These are phyloP conservation scores for Penstemon newberryi DNA, from an alignment of 257 asterid species.

Conservation along the genomic window DNA sequence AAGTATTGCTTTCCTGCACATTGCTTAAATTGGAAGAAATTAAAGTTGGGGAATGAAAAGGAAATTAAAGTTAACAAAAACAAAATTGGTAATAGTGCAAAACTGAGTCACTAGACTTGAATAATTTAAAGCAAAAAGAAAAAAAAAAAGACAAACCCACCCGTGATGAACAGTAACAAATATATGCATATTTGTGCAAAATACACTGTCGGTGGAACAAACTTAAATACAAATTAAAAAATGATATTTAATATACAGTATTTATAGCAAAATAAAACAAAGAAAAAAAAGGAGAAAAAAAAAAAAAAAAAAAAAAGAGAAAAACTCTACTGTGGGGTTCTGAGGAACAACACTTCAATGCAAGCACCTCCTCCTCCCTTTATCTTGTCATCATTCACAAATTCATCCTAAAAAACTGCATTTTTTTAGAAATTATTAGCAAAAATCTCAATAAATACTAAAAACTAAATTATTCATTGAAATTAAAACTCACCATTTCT, in stretches of 20 bases:
- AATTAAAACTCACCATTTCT: constrained; percentile 37
- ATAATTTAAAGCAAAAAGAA: constrained; percentile 19
- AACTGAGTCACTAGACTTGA: constrained; percentile 28
- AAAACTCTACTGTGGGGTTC: constrained; percentile 46
- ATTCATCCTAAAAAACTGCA: constrained; percentile 48
- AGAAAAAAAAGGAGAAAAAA: constrained; percentile 6
- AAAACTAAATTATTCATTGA: not conserved
- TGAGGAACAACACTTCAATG: constrained; percentile 35
- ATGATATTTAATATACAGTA: constrained; percentile 78
- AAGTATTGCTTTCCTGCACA: not conserved
- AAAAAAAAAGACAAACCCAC: constrained; percentile 28
- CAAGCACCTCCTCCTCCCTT: constrained; percentile 41
- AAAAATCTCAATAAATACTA: not conserved
- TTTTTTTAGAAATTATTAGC: constrained; percentile 23
- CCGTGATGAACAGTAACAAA: constrained; percentile 34
- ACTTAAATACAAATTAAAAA: constrained; percentile 71
- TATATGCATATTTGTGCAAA: constrained; percentile 38
- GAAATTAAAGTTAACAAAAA: not conserved
- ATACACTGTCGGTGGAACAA: constrained; percentile 53
- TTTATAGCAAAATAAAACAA: constrained; percentile 46
- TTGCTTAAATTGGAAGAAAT: constrained; percentile 12
- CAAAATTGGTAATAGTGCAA: constrained; percentile 14
- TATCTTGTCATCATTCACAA: constrained; percentile 40
- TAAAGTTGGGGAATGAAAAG: constrained; percentile 17
- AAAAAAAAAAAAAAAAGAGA: not conserved